Percentiles rank a stretch among this genome's conserved stretches.
Conservation (phyloP, 345 rosid species). For the Garcia nutans region DNA sequence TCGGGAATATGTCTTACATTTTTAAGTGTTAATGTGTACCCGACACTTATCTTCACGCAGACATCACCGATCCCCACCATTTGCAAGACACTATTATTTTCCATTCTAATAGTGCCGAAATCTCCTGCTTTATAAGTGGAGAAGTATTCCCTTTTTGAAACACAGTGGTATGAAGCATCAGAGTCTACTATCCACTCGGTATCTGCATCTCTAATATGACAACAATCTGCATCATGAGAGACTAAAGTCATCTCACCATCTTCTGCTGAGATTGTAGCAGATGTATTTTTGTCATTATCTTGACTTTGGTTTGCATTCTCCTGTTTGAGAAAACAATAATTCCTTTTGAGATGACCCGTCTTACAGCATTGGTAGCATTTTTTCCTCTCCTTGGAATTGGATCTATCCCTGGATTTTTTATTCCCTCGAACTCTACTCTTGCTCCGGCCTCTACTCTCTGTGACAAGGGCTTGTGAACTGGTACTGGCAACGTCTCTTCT, state of each 20-base stretch:
- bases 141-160: neutral
- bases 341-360: no score
- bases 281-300: neutral
- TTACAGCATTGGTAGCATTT: no score
- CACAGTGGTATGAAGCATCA: neutral
- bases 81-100: no score
- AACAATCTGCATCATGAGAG: neutral
- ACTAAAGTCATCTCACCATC: neutral
- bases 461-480: no score
- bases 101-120: neutral
- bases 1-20: neutral
- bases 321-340: no score
- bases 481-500: no score
- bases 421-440: no score
- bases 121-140: neutral
- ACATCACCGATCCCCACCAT: no score
- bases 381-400: no score
- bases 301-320: neutral
- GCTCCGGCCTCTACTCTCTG: no score
- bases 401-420: no score
- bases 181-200: neutral
- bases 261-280: neutral
- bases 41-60: no score
- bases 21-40: neutral
- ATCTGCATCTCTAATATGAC: neutral